Conservation (phyloP, 2,329 filamentous ascomycete genomes). For the Neonectria faginata region DNA sequence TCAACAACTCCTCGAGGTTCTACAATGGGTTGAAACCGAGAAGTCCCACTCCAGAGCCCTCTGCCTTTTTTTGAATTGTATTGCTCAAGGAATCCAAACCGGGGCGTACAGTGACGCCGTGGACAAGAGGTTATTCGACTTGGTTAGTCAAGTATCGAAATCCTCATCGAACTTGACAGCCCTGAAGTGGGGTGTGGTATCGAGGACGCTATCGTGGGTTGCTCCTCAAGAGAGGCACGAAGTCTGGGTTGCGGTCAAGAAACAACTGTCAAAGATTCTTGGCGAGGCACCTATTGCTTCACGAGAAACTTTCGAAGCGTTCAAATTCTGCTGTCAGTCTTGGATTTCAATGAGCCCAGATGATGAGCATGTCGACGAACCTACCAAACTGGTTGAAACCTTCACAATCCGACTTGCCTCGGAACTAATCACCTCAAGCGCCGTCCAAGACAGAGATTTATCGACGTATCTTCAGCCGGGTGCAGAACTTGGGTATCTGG, state of each 20-base stretch:
- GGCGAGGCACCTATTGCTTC: slow-evolving; percentile 49
- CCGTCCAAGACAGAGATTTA: slow-evolving; percentile 41
- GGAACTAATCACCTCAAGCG: slow-evolving; percentile 44
- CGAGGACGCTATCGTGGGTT: slow-evolving; percentile 52
- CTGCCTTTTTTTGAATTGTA: slow-evolving; percentile 57
- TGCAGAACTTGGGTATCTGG: slow-evolving; percentile 39
- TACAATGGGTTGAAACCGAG: slow-evolving; percentile 57
- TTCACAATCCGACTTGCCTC: slow-evolving; percentile 51
- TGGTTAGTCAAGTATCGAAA: slow-evolving; percentile 47
- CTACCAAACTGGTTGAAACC: slow-evolving; percentile 48
- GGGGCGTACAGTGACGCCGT: slow-evolving; percentile 58
- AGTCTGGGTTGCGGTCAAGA: slow-evolving; percentile 51
- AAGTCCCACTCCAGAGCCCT: slow-evolving; percentile 48
- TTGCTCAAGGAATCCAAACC: slow-evolving; percentile 56
- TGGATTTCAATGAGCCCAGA: slow-evolving; percentile 56
- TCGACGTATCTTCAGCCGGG: slow-evolving; percentile 30
- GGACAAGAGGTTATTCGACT: slow-evolving; percentile 53
- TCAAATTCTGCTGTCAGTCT: slow-evolving; percentile 53
- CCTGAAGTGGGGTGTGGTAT: slow-evolving; percentile 57
- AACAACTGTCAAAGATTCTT: slow-evolving; percentile 50
- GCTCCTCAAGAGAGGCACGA: slow-evolving; percentile 44
- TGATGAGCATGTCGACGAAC: slow-evolving; percentile 45
- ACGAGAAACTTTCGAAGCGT: slow-evolving; percentile 55
- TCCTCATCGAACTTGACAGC: slow-evolving; percentile 48
- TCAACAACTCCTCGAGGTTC: slow-evolving; percentile 57